phyloP scores from a whole-genome alignment of 2,329 filamentous ascomycete genomes.

The Ophiostoma sp. region DNA sequence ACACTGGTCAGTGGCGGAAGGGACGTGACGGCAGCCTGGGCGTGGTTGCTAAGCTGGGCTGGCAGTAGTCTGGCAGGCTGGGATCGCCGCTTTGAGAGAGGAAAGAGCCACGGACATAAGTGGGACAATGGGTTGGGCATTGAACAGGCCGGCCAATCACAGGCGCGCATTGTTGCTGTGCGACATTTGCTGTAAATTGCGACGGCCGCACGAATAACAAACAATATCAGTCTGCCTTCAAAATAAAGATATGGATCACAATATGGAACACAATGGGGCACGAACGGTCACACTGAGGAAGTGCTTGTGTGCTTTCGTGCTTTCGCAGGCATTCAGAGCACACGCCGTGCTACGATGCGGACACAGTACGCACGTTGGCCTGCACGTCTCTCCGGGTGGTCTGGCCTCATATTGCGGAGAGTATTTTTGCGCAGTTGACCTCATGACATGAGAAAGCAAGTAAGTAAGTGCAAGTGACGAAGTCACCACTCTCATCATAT shows the following conservation, averaged over 20 bases:
- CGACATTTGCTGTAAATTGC: constrained; percentile 1
- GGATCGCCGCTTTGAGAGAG: neutral
- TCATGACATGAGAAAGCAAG: too few relatives aligned
- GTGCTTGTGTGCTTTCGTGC: neutral
- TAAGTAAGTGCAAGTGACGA: neutral
- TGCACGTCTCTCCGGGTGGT: neutral
- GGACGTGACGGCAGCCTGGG: constrained; percentile 1
- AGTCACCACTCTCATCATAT: neutral
- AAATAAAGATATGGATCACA: neutral
- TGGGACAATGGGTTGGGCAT: neutral
- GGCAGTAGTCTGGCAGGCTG: neutral
- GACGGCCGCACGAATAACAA: constrained; percentile 2
- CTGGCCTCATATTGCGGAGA: neutral
- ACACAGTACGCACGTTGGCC: neutral
- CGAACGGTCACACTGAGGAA: neutral
- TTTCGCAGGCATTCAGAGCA: neutral
- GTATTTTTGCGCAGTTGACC: neutral
- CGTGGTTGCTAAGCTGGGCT: neutral
- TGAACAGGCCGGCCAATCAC: neutral
- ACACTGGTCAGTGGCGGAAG: neutral
- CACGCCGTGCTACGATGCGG: neutral
- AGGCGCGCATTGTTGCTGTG: neutral
- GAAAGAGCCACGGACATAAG: neutral
- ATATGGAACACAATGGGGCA: neutral
- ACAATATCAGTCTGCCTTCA: neutral